Base-by-base conservation (phyloP, 106 monocot species). In the Acorus calamus region DNA sequence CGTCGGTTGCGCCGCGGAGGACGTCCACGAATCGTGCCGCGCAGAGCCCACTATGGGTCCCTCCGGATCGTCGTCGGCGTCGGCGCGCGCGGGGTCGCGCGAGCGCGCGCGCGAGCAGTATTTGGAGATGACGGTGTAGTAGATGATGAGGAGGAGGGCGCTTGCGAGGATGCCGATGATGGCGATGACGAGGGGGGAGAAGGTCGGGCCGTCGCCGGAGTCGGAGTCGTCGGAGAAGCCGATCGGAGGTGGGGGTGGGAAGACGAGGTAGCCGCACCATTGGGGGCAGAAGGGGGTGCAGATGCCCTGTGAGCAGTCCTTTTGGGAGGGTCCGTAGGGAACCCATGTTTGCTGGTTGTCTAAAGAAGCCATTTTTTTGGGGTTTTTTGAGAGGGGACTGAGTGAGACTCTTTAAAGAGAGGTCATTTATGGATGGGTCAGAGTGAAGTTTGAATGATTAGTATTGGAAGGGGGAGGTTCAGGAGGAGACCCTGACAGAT, bases 161-260 rank as follows among this genome's bases (percentile, higher is more conserved):
- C 77, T 76, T 8, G 80, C 85, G 49, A 89, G 91, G 72, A 96
- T 67, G 9, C 84, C 91, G 71, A 96, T 91, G 82, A 96, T 82
- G 62, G 28, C 28, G 28, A 28, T 28, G 28, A 28, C 28, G 28
- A 28, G 28, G 28, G 85, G 74, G 62, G 91, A 88, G 56, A 96
- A 80, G 7, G 91, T 80, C 4, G 96, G 96, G 2, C 89, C 84
- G 64, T 87, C 75, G 76, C 69, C 47, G 5, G 84, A 6, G 50
- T 61, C 46, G 52, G 57, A 67, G 55, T 49, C 53, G 59, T 72
- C 52, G 56, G 56, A 63, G 53, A n/a, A 8, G 47, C 74, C 80
- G 60, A 49, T 66, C 47, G 58, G 11, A 78, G 87, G 80, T 6
- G 79, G 81, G 6, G 76, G 79, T 9, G 76, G 85, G 7, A 78